These are phyloP conservation scores for Coemansia reversa DNA, from an alignment of 192 early-diverging fungal species.

Conservation along the genomic window DNA sequence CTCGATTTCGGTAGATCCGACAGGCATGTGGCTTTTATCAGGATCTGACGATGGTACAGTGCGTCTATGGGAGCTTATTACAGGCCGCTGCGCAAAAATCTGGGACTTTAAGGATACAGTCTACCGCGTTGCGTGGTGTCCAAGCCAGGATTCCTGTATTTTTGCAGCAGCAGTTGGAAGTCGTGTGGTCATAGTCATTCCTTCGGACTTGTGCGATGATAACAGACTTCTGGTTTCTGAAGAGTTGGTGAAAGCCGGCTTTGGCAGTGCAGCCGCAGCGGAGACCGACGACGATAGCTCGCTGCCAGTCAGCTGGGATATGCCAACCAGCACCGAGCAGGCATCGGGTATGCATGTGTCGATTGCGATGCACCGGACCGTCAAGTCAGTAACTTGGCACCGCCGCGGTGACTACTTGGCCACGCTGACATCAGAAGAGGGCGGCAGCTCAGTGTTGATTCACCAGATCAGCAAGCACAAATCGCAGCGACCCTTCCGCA, in stretches of 20 bases:
- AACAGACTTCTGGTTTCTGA: conserved; percentile 36
- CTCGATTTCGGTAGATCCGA: conserved; percentile 82
- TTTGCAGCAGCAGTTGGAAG: conserved; percentile 74
- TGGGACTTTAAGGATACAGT: conserved; percentile 74
- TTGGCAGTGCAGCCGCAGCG: conserved; percentile 22
- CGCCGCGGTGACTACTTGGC: conserved; percentile 95
- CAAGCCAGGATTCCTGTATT: conserved; percentile 71
- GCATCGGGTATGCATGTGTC: conserved; percentile 44
- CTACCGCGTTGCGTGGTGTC: conserved; percentile 84
- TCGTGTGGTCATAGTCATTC: conserved; percentile 57
- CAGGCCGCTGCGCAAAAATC: conserved; percentile 79
- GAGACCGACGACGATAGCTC: conserved; percentile 35
- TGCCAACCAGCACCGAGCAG: conserved; percentile 57
- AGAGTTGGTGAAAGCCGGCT: conserved; percentile 43
- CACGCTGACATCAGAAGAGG: conserved; percentile 78
- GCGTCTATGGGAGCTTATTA: conserved; percentile 87
- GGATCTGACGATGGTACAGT: conserved; percentile 90
- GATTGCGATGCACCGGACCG: conserved; percentile 58
- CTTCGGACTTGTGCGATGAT: conserved; percentile 52
- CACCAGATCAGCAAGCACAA: conserved; percentile 90
- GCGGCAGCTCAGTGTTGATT: conserved; percentile 71
- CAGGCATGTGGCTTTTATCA: conserved; percentile 86
- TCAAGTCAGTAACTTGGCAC: conserved; percentile 91
- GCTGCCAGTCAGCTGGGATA: conserved; percentile 55
- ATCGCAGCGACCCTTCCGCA: conserved; percentile 89